phyloP scores from a whole-genome alignment of 1,139 yeast genomes.

The Arxiozyma heterogenica region DNA sequence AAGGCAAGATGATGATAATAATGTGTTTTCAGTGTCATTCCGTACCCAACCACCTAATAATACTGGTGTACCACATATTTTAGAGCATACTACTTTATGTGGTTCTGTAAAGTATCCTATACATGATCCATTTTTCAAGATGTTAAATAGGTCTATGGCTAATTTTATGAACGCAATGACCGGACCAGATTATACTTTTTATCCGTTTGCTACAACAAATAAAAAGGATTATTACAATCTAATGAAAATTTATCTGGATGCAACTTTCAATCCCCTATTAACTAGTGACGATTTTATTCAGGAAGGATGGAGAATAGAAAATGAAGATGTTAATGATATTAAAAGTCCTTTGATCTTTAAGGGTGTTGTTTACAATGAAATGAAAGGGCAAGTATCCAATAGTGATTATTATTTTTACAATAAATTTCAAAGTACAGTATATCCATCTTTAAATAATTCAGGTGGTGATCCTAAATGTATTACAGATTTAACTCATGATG shows the following conservation, averaged over 20 bases:
- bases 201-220: constrained; percentile 94
- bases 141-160: constrained; percentile 75
- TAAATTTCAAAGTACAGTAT: constrained; percentile 74
- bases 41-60: constrained; percentile 90
- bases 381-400: constrained; percentile 96
- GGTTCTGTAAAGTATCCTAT: constrained; percentile 89
- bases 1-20: constrained; percentile 70
- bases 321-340: constrained; percentile 49
- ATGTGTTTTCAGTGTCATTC: constrained; percentile 83
- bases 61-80: constrained; percentile 91
- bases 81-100: constrained; percentile 92
- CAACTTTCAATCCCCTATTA: constrained; percentile 75
- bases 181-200: constrained; percentile 89
- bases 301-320: constrained; percentile 97
- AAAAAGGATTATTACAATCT: constrained; percentile 69
- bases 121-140: constrained; percentile 89
- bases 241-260: constrained; percentile 80
- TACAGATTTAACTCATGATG: constrained; percentile 64
- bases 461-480: constrained; percentile 91
- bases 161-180: constrained; percentile 99
- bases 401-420: constrained; percentile 80
- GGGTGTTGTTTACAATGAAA: constrained; percentile 96
- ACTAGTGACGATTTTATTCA: constrained; percentile 77
- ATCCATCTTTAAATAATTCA: constrained; percentile 75
- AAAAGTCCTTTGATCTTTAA: constrained; percentile 60